These are phyloP conservation scores for Luffa acutangula DNA, from an alignment of 306 rosid genomes.

Conservation along the genomic window DNA sequence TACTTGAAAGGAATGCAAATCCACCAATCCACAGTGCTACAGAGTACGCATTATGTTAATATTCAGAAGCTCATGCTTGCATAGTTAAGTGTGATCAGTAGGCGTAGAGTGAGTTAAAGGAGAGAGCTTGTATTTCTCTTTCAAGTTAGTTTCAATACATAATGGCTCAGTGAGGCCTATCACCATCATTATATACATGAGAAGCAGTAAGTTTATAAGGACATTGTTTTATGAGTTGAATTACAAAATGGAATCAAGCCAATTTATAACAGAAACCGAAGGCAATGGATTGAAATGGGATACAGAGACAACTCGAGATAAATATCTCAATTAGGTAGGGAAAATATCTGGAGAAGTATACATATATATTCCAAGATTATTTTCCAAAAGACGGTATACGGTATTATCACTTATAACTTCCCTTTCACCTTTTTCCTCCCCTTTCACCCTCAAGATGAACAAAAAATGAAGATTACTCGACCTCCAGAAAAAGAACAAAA, in stretches of 20 bases:
- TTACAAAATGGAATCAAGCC: not conserved
- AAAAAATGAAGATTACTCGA: not conserved
- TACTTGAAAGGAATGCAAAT: not conserved
- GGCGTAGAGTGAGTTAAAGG: no score
- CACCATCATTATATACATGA: not conserved
- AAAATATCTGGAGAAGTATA: not conserved
- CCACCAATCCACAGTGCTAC: not conserved
- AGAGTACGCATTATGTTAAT: no score
- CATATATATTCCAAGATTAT: not conserved
- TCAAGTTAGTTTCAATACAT: not conserved
- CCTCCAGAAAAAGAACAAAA: not conserved
- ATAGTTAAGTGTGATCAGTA: not conserved
- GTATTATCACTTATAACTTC: not conserved
- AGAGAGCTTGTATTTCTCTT: not conserved
- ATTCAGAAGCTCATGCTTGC: not conserved
- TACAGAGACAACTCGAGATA: not conserved
- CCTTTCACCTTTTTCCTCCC: not conserved
- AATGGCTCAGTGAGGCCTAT: not conserved
- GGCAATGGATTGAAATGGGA: not conserved
- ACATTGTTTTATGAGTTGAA: not conserved
- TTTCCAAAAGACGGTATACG: not conserved
- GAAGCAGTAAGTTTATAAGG: not conserved
- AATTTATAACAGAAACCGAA: not conserved
- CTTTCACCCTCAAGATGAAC: not conserved
- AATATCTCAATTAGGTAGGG: not conserved